Base-by-base conservation (phyloP, 257 asterid species). In the Solanum chiquidenum region DNA sequence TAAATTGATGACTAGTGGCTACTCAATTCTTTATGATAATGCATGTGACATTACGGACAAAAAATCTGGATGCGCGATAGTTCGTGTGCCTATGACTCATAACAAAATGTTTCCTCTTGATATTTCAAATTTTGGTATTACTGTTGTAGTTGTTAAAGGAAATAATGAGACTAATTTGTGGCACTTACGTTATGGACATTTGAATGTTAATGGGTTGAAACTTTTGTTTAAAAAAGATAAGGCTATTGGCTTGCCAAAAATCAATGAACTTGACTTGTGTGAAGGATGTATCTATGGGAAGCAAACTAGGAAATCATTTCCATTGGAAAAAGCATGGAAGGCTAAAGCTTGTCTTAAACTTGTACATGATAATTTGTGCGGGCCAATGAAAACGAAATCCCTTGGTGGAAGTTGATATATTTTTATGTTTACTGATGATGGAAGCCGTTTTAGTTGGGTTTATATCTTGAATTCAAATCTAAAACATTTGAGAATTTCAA, bases 221-320 rank as follows among this genome's bases (percentile, higher is more conserved):
- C 25, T 86, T 21, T 27, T 88, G 35, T 23, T 27, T 58, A 18
- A 84, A 31, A 88, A 86, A 86, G 35, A 69, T 86, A 88, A 84
- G 91, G 88, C 87, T 77, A 9, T 69, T 52, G 85, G 90, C 18
- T 9, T 90, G 10, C 86, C 87, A 2, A 76, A 84, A n/a, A 69
- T 88, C 40, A 21, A 34, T 16, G 13, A 9, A 7, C 37, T 86
- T 80, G 60, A 74, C 31, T 6, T 90, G 3, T 88, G 90, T 84
- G 88, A 80, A 84, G 83, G 64, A 13, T 55, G 55, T 74, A 68
- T 87, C 5, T 87, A 87, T 11, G 83, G 83, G 1, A 87, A 87
- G 60, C 29, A 27, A n/a, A 29, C 42, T 35, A 46, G 42, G 18
- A 12, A 13, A 27, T 66, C 20, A 66, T 84, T 77, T 77, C 89